Percentiles rank a stretch among this genome's conserved stretches.
phyloP scores from a whole-genome alignment of 192 early-diverging fungal species.

The Coemansia sp. region DNA sequence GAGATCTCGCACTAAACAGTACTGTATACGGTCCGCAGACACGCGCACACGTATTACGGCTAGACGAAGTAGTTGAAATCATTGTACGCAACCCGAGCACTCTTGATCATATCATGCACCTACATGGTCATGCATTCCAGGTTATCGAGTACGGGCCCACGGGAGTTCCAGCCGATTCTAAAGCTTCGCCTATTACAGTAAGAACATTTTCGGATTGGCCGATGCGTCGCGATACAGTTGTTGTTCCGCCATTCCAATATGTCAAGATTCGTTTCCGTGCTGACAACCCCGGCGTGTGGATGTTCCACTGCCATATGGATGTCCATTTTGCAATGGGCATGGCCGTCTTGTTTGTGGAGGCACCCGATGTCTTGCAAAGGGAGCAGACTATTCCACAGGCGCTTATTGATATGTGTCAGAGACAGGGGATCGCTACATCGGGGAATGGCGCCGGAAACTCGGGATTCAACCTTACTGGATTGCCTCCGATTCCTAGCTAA shows the following conservation, averaged over 20 bases:
- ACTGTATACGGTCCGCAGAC: conserved; percentile 61
- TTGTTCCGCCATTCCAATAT: conserved; percentile 61
- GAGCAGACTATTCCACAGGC: conserved; percentile 52
- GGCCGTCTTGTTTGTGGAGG: conserved; percentile 68
- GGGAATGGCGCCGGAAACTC: conserved; percentile 78
- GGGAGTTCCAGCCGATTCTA: conserved; percentile 14
- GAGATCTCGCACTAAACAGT: not conserved
- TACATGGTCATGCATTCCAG: conserved; percentile 82
- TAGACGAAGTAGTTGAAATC: conserved; percentile 57
- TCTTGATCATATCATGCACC: conserved; percentile 74
- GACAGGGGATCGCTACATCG: conserved; percentile 54
- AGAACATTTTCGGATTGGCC: conserved; percentile 70
- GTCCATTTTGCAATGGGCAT: conserved; percentile 69
- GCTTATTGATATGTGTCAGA: conserved; percentile 61
- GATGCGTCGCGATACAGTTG: conserved; percentile 61
- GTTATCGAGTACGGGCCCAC: conserved; percentile 61
- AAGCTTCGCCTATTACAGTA: conserved; percentile 62
- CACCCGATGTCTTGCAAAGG: conserved; percentile 62
- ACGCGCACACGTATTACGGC: conserved; percentile 24
- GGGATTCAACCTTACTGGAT: conserved; percentile 62
- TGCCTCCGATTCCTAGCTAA: too few relatives aligned
- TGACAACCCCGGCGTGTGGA: conserved; percentile 83
- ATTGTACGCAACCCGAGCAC: conserved; percentile 72
- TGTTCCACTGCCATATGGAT: conserved; percentile 76
- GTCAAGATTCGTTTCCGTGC: conserved; percentile 69